phyloP scores from a whole-genome alignment of 1,139 yeast species.

The Magnusiomyces tetraspermus region DNA sequence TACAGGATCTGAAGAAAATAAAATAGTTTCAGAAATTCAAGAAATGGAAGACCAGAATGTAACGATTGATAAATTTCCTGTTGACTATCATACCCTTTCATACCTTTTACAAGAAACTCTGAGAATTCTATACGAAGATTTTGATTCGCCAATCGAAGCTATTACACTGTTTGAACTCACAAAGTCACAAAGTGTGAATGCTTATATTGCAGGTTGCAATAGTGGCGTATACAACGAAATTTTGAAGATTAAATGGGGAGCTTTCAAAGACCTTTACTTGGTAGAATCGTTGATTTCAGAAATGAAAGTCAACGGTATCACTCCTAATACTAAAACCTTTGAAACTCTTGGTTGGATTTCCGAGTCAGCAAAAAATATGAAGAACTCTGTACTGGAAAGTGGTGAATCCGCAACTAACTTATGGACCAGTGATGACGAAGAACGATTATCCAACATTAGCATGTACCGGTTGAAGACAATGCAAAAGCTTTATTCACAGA shows the following conservation, averaged over 20 bases:
- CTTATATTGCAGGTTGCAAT: conserved; percentile 35
- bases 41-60: conserved; percentile 12
- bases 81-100: conserved; percentile 19
- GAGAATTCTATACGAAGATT: conserved; percentile 27
- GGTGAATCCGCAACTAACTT: conserved; percentile 16
- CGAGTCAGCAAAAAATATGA: conserved; percentile 18
- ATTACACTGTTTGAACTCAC: conserved; percentile 34
- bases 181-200: conserved; percentile 31
- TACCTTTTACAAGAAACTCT: conserved; percentile 15
- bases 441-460: conserved; percentile 26
- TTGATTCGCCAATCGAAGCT: conserved; percentile 34
- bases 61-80: conserved; percentile 13
- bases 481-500: background rate
- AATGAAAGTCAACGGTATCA: conserved; percentile 38
- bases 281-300: conserved; percentile 34
- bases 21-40: conserved; percentile 11
- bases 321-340: conserved; percentile 33
- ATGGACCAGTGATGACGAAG: conserved; percentile 32
- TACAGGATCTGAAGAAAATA: background rate
- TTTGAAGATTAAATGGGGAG: conserved; percentile 34
- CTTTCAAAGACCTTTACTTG: conserved; percentile 33
- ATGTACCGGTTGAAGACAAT: conserved; percentile 25
- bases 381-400: background rate
- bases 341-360: conserved; percentile 26
- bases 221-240: conserved; percentile 36